Evolutionary conservation across 768 basidiomycete species (phyloP).

Genomic region (Atractiella rhizophila): DNA sequence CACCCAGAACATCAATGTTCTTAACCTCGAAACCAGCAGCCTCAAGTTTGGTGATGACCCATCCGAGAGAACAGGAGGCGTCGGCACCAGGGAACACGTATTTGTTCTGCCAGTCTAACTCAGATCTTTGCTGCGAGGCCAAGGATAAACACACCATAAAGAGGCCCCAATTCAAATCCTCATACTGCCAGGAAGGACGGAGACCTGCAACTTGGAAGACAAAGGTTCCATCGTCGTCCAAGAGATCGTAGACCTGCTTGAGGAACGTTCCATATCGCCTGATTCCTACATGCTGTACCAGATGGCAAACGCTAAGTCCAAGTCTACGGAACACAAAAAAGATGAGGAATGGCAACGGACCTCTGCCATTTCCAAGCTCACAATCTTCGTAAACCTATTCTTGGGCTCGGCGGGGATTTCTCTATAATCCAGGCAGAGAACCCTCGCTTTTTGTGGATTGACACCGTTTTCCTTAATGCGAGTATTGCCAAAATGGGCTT

Average conservation of each 20-base stretch:
- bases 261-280: slow-evolving; percentile 74
- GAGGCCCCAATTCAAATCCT: slow-evolving; percentile 68
- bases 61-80: slow-evolving; percentile 78
- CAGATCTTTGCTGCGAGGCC: not conserved
- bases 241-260: slow-evolving; percentile 66
- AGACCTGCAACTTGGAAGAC: slow-evolving; percentile 95
- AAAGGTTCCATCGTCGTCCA: slow-evolving; percentile 81
- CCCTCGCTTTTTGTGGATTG: slow-evolving; percentile 46
- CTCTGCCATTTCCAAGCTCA: slow-evolving; percentile 94
- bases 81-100: slow-evolving; percentile 98
- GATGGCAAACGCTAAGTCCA: not conserved
- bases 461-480: slow-evolving; percentile 60
- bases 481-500: slow-evolving; percentile 73
- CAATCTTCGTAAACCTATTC: slow-evolving; percentile 74
- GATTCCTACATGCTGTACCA: slow-evolving; percentile 62
- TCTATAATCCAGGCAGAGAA: slow-evolving; percentile 77
- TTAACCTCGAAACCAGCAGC: slow-evolving; percentile 87
- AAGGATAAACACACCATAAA: not conserved
- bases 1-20: slow-evolving; percentile 84
- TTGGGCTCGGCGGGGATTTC: slow-evolving; percentile 46
- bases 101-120: slow-evolving; percentile 34
- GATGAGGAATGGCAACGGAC: slow-evolving; percentile 22
- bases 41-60: slow-evolving; percentile 59
- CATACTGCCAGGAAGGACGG: slow-evolving; percentile 88
- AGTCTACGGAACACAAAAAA: not conserved